Base-by-base conservation (phyloP, 257 asterid genomes). In the Mentha longifolia region DNA sequence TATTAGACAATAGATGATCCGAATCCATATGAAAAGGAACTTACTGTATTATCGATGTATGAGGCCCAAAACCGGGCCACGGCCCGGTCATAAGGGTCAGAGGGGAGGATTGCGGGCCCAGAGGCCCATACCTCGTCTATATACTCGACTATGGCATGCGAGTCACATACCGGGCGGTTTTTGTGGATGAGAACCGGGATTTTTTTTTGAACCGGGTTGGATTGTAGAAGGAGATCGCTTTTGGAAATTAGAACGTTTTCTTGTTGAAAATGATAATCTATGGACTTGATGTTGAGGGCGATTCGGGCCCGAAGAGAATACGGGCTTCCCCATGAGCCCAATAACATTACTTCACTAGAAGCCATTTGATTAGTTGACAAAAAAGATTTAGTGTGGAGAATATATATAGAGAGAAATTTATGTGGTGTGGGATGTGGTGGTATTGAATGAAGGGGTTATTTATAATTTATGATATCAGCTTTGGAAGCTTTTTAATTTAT, bases 131-230 rank as follows among this genome's bases (percentile, higher is more conserved):
- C 78, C 17, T 85, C 75, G n/a, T 87, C 84, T 1, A 83, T 50
- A 45, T 85, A 87, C 49, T 87, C 66, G n/a, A 85, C 73, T 45
- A 81, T 83, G 74, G 77, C 4, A 45, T 81, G 79, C 0, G 91
- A 87, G 65, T 85, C 91, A 15, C 81, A 80, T 20, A 83, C 57
- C 2, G 89, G 82, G 2, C 55, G 70, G 5, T 55, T 70, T 7
- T 67, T 62, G 42, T 87, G 90, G 74, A 87, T 67, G 15, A 87
- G 83, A 68, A 87, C 85, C 4, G 88, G 88, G 55, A 82, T 67
- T 73, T 76, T 82, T 70, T 84, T 80, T 77, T 76, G 62, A 57
- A 86, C 72, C 12, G 87, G 87, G 59, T 83, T 81, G 33, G 77
- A 72, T 61, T 68, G 74, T 0, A 79, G 70, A 3, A 85, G 86